phyloP scores from a whole-genome alignment of 371 early-diverging fungal species.

The Mortierella polycephala region DNA sequence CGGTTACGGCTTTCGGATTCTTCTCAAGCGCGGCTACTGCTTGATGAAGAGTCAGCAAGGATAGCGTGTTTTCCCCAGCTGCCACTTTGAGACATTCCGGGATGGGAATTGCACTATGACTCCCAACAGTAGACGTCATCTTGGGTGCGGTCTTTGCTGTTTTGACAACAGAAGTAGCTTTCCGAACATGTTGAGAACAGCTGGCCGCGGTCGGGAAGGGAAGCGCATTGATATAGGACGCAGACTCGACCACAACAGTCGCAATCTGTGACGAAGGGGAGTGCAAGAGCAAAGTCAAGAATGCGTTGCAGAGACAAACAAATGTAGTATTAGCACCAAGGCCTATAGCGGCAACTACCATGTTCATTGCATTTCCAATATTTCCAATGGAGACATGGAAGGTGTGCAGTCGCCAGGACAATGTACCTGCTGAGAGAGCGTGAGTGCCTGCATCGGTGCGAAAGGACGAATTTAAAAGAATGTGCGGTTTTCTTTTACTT shows the following conservation, averaged over 20 bases:
- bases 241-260: slow-evolving; percentile 43
- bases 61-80: slow-evolving; percentile 26
- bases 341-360: neutral
- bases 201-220: slow-evolving; percentile 26
- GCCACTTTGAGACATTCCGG: slow-evolving; percentile 48
- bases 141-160: slow-evolving; percentile 7
- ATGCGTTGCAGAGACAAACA: neutral
- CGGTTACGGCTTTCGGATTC: slow-evolving; percentile 19
- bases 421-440: slow-evolving; percentile 48
- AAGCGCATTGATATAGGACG: slow-evolving; percentile 33
- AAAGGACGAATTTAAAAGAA: neutral
- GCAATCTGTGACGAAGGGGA: slow-evolving; percentile 10
- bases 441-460: slow-evolving; percentile 39
- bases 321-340: neutral
- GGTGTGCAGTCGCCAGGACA: neutral
- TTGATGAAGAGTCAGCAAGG: slow-evolving; percentile 40
- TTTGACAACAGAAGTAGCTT: slow-evolving; percentile 21
- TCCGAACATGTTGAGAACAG: slow-evolving; percentile 27
- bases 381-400: neutral
- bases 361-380: neutral
- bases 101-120: slow-evolving; percentile 13
- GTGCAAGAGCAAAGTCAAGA: neutral
- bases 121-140: neutral
- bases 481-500: neutral
- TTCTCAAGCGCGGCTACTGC: slow-evolving; percentile 41